Base-by-base conservation (phyloP, 2,329 filamentous ascomycete species). In the Cyphellophora attinorum region DNA sequence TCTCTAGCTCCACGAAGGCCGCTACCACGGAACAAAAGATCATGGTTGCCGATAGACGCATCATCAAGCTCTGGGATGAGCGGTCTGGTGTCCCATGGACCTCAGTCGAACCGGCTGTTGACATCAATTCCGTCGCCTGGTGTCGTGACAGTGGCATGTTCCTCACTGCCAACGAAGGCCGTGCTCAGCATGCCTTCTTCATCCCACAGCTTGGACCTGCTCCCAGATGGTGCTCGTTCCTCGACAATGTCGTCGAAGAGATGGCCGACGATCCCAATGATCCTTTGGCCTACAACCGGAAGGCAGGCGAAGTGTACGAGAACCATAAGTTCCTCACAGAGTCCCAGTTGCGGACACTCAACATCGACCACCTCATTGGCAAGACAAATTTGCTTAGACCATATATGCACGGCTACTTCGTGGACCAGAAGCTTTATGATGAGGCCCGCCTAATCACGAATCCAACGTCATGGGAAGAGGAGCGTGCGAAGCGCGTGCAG, bases 361-460 rank as follows among this genome's bases (percentile, higher is more conserved):
- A 85, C 55, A 61, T 98, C 52, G 80, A 84, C 34, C 89, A 96
- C 55, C 69, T 98, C 31, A 73, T 98, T 38, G 89, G 89, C 46
- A 88, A 85, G 50, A 93, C 86, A 17, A 91, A 84, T 52, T 65
- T 96, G 13, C 67, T 98, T 27, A 74, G 89, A 29, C 91, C 91
- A 28, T 98, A 98, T 56, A 98, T 98, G 93, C 91, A 98, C 57
- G 93, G 91, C 49, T 96, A 91, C 69, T 98, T 98, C 62, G 88
- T 98, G 31, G 85, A 84, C 21, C 89, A 93, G 50, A 85, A 88
- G 53, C 64, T 98, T 16, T 96, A 98, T 58, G 93, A 98, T 55
- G 88, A 98, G 58, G 91, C 91, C 12, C 72, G 84, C 36, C 66
- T 98, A 40, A 94, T 96, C 50, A 81, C 83, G 32, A 94, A 96